Base-by-base conservation (phyloP, 2,329 filamentous ascomycete species). In the Fusarium circinatum region DNA sequence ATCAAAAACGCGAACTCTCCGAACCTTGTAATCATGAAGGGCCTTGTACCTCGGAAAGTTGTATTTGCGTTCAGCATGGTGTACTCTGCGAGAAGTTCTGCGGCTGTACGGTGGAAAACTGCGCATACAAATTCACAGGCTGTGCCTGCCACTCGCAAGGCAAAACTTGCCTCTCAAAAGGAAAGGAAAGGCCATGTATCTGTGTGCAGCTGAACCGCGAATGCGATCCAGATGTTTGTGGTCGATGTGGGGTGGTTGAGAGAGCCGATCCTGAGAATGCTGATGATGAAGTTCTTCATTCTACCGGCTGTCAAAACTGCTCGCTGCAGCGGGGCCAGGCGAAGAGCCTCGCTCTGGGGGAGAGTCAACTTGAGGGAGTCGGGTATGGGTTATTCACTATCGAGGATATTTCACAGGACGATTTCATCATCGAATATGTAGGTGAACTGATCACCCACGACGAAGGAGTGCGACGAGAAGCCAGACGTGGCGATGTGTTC, bases 351-450 rank as follows among this genome's bases (percentile, higher is more conserved):
- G 82, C 94, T 7, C 84, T 95, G 10, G 94, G 93, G 6, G 86
- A 91, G 61, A 95, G 92, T 52, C 89, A 90, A 69, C 88, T 95
- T 18, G 86, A 89, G 59, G 87, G 86, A 6, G 89, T 92, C 62
- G 94, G 94, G 0, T 94, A 94, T 71, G 94, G 94, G 0, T 85
- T 96, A 0, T 96, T 93, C 78, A 87, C 91, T 4, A 91, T 90
- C 8, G 91, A 94, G 77, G 85, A 90, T 62, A 90, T 94, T 68
- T 84, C 84, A 8, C 86, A 88, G 68, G 90, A 91, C 59, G 91
- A 93, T n/a, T 96, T 93, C 74, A 86, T 96, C 24, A 92, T 93
- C 38, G 94, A 96, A 80, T 96, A 96, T 79, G 90, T 90, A 5
- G 94, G 94, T 52, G 94, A 96, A 80, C 85, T 94, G 17, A 91